Percentiles rank a stretch among this genome's conserved stretches.
These are phyloP conservation scores for Pythium angustatum DNA, from an alignment of 352 stramenopile genomes.

Conservation along the genomic window DNA sequence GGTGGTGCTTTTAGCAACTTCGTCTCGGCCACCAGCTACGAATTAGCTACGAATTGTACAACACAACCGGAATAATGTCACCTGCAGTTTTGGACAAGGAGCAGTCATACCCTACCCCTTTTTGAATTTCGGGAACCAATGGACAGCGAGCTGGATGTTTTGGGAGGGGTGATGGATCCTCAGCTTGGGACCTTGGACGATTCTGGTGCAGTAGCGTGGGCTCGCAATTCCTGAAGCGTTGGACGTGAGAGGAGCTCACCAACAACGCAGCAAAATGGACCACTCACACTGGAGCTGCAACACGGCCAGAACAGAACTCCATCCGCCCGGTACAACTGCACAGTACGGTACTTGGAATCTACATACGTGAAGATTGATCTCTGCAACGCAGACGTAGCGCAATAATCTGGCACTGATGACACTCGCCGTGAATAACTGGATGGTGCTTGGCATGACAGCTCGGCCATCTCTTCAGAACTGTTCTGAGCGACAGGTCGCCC, in stretches of 20 bases:
- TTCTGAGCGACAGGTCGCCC: constrained; percentile 4
- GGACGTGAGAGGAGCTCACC: neutral
- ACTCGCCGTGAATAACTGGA: no score
- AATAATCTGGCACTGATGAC: no score
- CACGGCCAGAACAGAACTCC: neutral
- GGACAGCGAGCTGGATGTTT: neutral
- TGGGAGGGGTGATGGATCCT: neutral
- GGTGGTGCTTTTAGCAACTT: no score
- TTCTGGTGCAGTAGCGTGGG: constrained; percentile 17
- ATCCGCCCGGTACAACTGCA: no score
- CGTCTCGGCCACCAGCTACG: no score
- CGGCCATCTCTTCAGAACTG: neutral
- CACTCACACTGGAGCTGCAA: neutral
- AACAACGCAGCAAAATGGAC: neutral
- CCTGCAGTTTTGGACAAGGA: neutral
- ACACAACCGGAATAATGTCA: neutral
- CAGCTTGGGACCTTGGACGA: constrained; percentile 5
- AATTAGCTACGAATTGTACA: constrained; percentile 7
- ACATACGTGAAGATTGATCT: no score
- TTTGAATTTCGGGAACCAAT: constrained; percentile 32
- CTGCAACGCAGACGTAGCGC: no score
- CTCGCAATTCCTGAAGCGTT: constrained; percentile 3
- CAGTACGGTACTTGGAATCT: no score
- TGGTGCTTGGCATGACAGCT: neutral
- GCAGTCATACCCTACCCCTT: constrained; percentile 18